Evolutionary conservation across 2,329 filamentous ascomycete genomes (phyloP).

Genomic region (Exophiala sp.): DNA sequence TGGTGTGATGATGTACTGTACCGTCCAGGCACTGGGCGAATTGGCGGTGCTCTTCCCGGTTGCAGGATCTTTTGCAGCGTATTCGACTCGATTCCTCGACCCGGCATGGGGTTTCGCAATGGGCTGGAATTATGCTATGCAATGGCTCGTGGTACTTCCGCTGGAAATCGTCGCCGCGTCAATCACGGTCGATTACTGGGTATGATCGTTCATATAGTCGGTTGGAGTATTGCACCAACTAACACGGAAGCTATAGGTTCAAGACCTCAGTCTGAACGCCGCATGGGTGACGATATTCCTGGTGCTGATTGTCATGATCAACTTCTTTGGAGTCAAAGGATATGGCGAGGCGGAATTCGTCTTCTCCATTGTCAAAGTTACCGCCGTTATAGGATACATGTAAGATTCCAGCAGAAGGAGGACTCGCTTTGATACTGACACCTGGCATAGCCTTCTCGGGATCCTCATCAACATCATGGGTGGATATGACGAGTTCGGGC

Average conservation of each 20-base stretch:
- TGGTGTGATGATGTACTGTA: constrained; percentile 84
- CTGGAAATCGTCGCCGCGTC: constrained; percentile 77
- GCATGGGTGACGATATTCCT: constrained; percentile 66
- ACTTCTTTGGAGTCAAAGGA: constrained; percentile 74
- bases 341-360: constrained; percentile 81
- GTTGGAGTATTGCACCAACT: too few relatives aligned
- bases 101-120: constrained; percentile 53
- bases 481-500: constrained; percentile 59
- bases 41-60: constrained; percentile 86
- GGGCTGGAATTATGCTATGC: constrained; percentile 61
- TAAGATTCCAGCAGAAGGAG: constrained; percentile 31
- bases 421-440: constrained; percentile 5
- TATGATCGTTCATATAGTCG: too few relatives aligned
- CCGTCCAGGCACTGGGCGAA: constrained; percentile 85
- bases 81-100: constrained; percentile 85
- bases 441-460: constrained; percentile 60
- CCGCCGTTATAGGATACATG: constrained; percentile 78
- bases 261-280: constrained; percentile 33
- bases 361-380: constrained; percentile 73
- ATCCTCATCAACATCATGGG: constrained; percentile 64
- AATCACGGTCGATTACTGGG: constrained; percentile 72
- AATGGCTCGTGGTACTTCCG: constrained; percentile 76
- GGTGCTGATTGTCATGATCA: constrained; percentile 64
- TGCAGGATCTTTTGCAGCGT: constrained; percentile 84
- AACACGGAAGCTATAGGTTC: constrained; percentile 8